Percentiles rank a stretch among this genome's conserved stretches.
phyloP scores from a whole-genome alignment of 257 asterid genomes.

The Primulina tabacum region DNA sequence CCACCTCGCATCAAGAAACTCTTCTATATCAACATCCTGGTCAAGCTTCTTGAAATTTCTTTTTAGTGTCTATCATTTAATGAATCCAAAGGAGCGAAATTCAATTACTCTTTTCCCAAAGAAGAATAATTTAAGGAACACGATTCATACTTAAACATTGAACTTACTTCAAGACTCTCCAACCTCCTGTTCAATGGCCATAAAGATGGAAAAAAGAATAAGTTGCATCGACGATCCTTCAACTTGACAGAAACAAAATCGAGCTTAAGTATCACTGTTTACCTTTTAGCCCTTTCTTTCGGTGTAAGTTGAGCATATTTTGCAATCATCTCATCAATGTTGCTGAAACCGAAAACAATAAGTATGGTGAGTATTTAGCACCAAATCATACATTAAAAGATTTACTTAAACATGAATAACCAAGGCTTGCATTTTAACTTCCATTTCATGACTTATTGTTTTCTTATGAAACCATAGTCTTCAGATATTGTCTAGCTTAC shows the following conservation, averaged over 20 bases:
- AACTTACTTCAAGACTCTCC: constrained; percentile 89
- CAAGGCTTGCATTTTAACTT: not conserved
- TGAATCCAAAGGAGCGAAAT: constrained; percentile 23
- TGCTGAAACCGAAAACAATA: constrained; percentile 43
- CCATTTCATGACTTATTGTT: not conserved
- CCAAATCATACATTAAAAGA: not conserved
- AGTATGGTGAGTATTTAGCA: not conserved
- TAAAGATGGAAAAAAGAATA: constrained; percentile 5
- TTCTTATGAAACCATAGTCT: not conserved
- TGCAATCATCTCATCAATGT: constrained; percentile 73
- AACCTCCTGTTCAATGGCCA: constrained; percentile 60
- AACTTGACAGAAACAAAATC: constrained; percentile 11
- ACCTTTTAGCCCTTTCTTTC: constrained; percentile 86
- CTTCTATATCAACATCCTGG: constrained; percentile 77
- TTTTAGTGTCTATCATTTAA: constrained; percentile 55
- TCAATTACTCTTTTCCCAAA: constrained; percentile 12
- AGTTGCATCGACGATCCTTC: constrained; percentile 12
- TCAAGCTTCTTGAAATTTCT: constrained; percentile 83
- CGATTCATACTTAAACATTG: constrained; percentile 13
- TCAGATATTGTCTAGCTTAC: not conserved
- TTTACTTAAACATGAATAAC: not conserved
- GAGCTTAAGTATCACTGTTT: constrained; percentile 6
- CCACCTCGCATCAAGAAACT: constrained; percentile 75
- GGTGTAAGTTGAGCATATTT: constrained; percentile 80
- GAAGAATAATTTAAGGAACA: constrained; percentile 11